Evolutionary conservation across 1,139 yeast genomes (phyloP), one percentile per base, ranked within the genome.

Genomic region (Blastobotrys arbuscula): DNA sequence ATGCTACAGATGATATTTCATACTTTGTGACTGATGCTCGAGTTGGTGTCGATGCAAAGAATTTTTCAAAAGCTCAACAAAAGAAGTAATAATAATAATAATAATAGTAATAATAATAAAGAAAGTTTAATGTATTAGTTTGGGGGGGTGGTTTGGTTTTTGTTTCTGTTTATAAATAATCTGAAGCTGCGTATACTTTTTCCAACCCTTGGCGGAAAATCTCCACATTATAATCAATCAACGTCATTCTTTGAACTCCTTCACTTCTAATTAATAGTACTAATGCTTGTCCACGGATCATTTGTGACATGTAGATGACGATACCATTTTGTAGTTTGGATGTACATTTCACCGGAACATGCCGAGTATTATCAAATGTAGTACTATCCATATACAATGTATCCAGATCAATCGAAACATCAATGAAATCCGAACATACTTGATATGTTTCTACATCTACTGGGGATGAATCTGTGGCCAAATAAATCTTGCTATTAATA

Each of bases 341-440:
- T 3, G 83, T 77, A 51, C 92, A 83, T 61, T 78, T 82, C 47
- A 84, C 67, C 47, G 76, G 74, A 24, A 51, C 50, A 31, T 48
- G 54, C 15, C 48, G 53, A 9, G 46, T 16, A 26, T 45, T 42
- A 19, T 39, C 36, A 10, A 21, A 20, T 6, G 10, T 31, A 2
- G 30, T 33, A 15, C 23, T 42, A 33, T 50, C 53, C 45, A 49
- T 47, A 55, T 71, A 71, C 24, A 71, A 61, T 21, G 58, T 56
- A 45, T 88, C 94, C 53, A 92, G 70, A 62, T 92, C 97, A 35
- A 89, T 83, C 2, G 97, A 84, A 18, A 92, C 94, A 65, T 92
- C 98, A 48, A 92, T 90, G 61, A 90, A 92, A 62, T 92, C 98
- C 0, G 97, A 95, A 67, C 98, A 92, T 2, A 90, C 95, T 65